Base-by-base conservation (phyloP, 768 basidiomycete genomes). In the Mycena indigotica region DNA sequence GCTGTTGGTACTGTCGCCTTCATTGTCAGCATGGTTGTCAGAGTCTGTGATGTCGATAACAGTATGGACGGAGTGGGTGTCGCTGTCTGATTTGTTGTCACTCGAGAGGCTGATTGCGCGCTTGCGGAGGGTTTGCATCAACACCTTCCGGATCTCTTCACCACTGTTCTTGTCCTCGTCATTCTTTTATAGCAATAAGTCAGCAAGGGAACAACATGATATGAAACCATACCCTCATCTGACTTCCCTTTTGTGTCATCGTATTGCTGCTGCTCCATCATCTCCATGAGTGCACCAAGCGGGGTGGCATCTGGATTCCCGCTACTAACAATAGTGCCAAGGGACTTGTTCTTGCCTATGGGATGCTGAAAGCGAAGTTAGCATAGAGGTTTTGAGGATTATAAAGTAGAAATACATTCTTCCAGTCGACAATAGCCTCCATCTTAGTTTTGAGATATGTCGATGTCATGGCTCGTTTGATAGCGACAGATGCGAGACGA, bases 221-320 rank as follows among this genome's bases (percentile, higher is more conserved):
- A 8, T 8, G 32, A 35, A 35, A 30, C 57, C 48, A 53, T 58
- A 4, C 35, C 57, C 0, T 50, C 35, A 25, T 58, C 57, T 19
- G 57, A 53, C 52, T 58, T 58, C n/a, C 19, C 51, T 45, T 57
- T 57, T 13, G 56, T 51, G 0, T 2, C 15, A 26, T 57, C 51
- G 29, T 24, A 52, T n/a, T n/a, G n/a, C 29, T 52, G 29, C 24
- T 5, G 26, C 44, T 57, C 56, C 21, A 57, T 19, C 2, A 10
- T 29, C 41, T 57, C 56, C 25, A 57, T 41, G 5, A 44, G 32
- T 4, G 56, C 56, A 2, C 44, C 56, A 30, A 51, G 28, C 17
- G 19, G 4, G 50, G 35, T 51, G 26, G 28, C 30, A 21, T 16
- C 26, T 30, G 6, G 4, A 21, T 8, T 51, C 4, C 50, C 50